Base-by-base conservation (phyloP, 495 filamentous ascomycete genomes). In the Hypomontagnella submonticulosa region DNA sequence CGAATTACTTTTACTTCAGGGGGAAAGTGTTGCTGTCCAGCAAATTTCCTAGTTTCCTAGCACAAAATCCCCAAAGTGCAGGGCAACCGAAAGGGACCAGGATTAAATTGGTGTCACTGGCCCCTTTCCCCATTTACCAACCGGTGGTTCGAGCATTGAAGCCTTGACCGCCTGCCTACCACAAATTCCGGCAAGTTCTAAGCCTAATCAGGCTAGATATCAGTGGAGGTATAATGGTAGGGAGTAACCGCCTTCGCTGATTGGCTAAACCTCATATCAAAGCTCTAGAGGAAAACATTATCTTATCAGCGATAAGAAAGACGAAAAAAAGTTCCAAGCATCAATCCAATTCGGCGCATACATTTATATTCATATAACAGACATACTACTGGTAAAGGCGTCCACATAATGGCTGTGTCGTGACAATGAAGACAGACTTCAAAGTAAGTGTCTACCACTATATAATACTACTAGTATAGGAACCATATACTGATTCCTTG, bases 361-460 rank as follows among this genome's bases (percentile, higher is more conserved):
- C 50, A 46, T 50, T 56, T 4, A 52, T 11, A 44, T 27, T 27
- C 23, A 27, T 27, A 27, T 27, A 33, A 51, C 20, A 40, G 6
- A 40, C 37, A 13, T 43, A 34, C 19, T 41, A 27, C n/a, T 48
- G 38, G 4, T 13, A 55, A 52, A 47, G 32, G 13, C 8, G 9
- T 46, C 18, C 33, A 63, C 50, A 51, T 20, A 9, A 59, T 67
- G 56, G 56, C 50, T 46, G 60, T 69, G 48, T 56, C 66, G 66
- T 73, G 63, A 90, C 75, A 69, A 97, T 97, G 93, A 97, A 97
- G 89, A 96, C 92, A 27, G 92, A 96, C 77, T 97, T 94, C 72
- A 93, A 92, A 85, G 92, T 94, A 67, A 19, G 77, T 66, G 13
- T n/a, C 2, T 27, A 27, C n/a, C n/a, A 27, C 19, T 20, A 34